A percentile compares a stretch with the other conserved stretches of the same genome.
These are phyloP conservation scores for Bretziella fagacearum DNA, from an alignment of 2,329 filamentous ascomycete species.

Conservation along the genomic window DNA sequence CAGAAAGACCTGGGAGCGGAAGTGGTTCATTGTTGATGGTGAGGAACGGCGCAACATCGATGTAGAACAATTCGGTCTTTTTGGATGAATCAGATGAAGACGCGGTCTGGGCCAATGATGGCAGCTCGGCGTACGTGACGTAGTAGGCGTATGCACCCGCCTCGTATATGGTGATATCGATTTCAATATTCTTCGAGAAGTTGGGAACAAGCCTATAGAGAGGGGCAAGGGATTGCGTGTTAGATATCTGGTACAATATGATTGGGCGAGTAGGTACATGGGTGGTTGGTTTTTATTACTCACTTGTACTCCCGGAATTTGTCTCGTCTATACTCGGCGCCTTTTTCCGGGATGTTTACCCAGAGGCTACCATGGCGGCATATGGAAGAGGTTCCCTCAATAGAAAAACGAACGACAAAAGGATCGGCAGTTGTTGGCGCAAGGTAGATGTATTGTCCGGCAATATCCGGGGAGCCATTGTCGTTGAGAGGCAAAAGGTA, in stretches of 20 bases:
- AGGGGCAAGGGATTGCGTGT: too few relatives aligned
- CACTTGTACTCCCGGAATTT: slow-evolving; percentile 82
- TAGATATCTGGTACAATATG: neutral
- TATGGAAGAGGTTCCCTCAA: slow-evolving; percentile 90
- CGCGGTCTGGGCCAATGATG: slow-evolving; percentile 46
- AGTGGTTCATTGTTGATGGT: slow-evolving; percentile 55
- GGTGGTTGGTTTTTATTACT: too few relatives aligned
- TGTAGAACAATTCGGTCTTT: slow-evolving; percentile 67
- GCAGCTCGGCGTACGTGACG: slow-evolving; percentile 76
- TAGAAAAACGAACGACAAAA: slow-evolving; percentile 70
- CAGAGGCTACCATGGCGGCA: slow-evolving; percentile 87
- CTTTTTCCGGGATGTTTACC: slow-evolving; percentile 81
- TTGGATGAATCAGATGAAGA: slow-evolving; percentile 23
- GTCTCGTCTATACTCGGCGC: slow-evolving; percentile 57
- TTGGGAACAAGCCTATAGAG: slow-evolving; percentile 58
- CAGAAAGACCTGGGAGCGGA: slow-evolving; percentile 70
- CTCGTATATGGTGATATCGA: slow-evolving; percentile 68
- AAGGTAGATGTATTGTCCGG: slow-evolving; percentile 82
- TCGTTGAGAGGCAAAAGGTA: slow-evolving; percentile 86
- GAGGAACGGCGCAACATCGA: slow-evolving; percentile 77
- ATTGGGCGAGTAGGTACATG: neutral
- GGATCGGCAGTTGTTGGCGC: slow-evolving; percentile 57
- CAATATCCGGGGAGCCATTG: slow-evolving; percentile 76
- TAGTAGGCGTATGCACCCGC: slow-evolving; percentile 91
- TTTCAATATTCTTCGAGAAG: slow-evolving; percentile 82